These are phyloP conservation scores for Diophrys appendiculata DNA, from an alignment of 73 alveolate genomes.

Conservation along the genomic window DNA sequence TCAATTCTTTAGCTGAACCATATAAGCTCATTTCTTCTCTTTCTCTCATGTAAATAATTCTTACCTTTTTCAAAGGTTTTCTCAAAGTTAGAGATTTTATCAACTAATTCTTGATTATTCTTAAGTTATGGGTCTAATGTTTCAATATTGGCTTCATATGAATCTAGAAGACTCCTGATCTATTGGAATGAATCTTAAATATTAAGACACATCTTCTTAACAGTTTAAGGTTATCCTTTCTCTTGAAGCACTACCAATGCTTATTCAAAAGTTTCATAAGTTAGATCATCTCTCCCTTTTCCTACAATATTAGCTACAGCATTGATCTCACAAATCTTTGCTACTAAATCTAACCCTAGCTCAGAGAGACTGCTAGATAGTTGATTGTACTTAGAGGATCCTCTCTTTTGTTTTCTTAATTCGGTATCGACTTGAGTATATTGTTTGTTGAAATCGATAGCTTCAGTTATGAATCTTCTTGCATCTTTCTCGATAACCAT, in stretches of 20 bases:
- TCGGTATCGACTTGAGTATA: too few species aligned
- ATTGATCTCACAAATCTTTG: constrained; percentile 85
- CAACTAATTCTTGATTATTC: constrained; percentile 93
- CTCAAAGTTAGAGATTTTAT: constrained; percentile 82
- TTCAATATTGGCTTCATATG: constrained; percentile 92
- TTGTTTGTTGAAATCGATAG: too few species aligned
- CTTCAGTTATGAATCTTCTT: constrained; percentile 88
- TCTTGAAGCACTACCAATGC: too few species aligned
- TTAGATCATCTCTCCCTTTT: constrained; percentile 94
- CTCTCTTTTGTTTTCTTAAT: too few species aligned
- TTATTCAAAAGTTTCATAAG: constrained; percentile 77
- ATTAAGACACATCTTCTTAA: too few species aligned
- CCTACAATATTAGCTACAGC: constrained; percentile 95
- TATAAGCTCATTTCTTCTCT: constrained; percentile 36
- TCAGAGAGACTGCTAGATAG: too few species aligned
- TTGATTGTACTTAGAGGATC: too few species aligned
- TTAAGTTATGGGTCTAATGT: constrained; percentile 92
- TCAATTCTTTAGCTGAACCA: too few species aligned
- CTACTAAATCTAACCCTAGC: too few species aligned
- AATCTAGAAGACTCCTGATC: constrained; percentile 76
- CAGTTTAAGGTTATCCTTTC: too few species aligned
- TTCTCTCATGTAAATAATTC: constrained; percentile 59
- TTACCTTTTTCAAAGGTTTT: constrained; percentile 89
- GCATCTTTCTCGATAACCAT: constrained; percentile 95
- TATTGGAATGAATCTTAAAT: constrained; percentile 72